A percentile compares a stretch with the other conserved stretches of the same genome.
Evolutionary conservation across 2,329 filamentous ascomycete genomes (phyloP).

Genomic region (Penicillium polonicum): DNA sequence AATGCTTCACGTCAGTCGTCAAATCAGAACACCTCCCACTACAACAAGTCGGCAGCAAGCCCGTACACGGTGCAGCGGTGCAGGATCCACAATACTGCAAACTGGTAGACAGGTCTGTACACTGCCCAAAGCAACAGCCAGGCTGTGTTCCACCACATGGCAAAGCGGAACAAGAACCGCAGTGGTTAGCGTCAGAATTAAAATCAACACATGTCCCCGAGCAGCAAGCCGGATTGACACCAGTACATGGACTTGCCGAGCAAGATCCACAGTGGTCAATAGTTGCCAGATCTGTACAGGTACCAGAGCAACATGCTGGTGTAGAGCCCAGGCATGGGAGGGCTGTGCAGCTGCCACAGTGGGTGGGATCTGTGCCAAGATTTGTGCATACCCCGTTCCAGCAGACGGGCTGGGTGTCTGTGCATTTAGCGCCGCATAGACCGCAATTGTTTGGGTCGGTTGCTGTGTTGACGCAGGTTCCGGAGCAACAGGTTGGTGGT

Average conservation of each 20-base stretch:
- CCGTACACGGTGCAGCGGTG: conserved; percentile 5
- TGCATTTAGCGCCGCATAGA: neutral
- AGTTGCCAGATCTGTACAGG: conserved; percentile 1
- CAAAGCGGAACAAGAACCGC: conserved; percentile 7
- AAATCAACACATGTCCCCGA: conserved; percentile 12
- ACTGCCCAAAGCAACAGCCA: conserved; percentile 9
- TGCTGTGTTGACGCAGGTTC: neutral
- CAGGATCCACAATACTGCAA: conserved; percentile 17
- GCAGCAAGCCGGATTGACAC: conserved; percentile 11
- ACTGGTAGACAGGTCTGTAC: conserved; percentile 8
- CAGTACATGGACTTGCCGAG: neutral
- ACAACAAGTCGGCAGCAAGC: conserved; percentile 15
- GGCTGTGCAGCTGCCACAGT: conserved; percentile 12
- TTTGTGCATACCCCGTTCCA: conserved; percentile 6
- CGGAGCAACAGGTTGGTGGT: neutral
- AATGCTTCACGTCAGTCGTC: conserved; percentile 8
- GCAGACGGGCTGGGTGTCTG: neutral
- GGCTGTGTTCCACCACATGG: conserved; percentile 1
- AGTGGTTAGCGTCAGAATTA: conserved; percentile 4
- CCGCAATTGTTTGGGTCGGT: neutral
- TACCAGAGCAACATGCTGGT: conserved; percentile 1
- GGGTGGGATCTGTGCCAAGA: conserved; percentile 1
- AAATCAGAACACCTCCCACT: conserved; percentile 14
- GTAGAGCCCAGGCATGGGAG: conserved; percentile 8
- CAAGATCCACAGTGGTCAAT: conserved; percentile 1